These are phyloP conservation scores for Coemansia sp. DNA, from an alignment of 371 early-diverging fungal species.

Conservation along the genomic window DNA sequence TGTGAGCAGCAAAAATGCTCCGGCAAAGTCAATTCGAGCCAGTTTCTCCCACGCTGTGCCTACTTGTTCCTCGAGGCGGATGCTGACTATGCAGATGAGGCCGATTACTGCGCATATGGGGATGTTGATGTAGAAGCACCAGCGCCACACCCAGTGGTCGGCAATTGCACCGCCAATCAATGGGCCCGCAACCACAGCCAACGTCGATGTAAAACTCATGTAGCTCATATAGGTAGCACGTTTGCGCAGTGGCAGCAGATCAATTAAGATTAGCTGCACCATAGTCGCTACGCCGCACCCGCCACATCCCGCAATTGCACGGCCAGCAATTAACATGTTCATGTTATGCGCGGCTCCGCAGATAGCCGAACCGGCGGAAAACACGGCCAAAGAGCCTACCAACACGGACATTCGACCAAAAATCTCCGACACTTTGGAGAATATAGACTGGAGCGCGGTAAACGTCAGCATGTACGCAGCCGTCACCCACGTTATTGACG, in stretches of 20 bases:
- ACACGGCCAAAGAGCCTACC: slow-evolving; percentile 52
- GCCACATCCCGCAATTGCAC: slow-evolving; percentile 62
- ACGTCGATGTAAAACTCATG: slow-evolving; percentile 54
- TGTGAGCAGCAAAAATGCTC: slow-evolving; percentile 55
- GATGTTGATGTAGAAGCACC: slow-evolving; percentile 75
- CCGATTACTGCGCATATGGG: slow-evolving; percentile 55
- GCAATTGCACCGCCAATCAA: slow-evolving; percentile 69
- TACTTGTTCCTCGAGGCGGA: slow-evolving; percentile 51
- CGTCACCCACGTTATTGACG: slow-evolving; percentile 69
- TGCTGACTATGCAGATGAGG: slow-evolving; percentile 56
- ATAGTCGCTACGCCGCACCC: slow-evolving; percentile 36
- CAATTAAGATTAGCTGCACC: slow-evolving; percentile 34
- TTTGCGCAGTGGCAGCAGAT: slow-evolving; percentile 43
- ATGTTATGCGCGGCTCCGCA: slow-evolving; percentile 57
- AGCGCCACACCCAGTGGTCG: slow-evolving; percentile 57
- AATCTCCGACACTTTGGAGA: slow-evolving; percentile 62
- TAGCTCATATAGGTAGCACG: slow-evolving; percentile 59
- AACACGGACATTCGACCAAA: slow-evolving; percentile 65
- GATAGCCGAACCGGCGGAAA: slow-evolving; percentile 56
- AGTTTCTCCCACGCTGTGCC: slow-evolving; percentile 56
- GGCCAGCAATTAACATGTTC: slow-evolving; percentile 62
- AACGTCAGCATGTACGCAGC: slow-evolving; percentile 70
- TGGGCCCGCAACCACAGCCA: slow-evolving; percentile 69
- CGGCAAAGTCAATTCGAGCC: slow-evolving; percentile 61
- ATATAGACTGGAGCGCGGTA: slow-evolving; percentile 72